Evolutionary conservation across 176 grass and related monocot genomes (phyloP).

Genomic region (Urochloa ruziziensis): DNA sequence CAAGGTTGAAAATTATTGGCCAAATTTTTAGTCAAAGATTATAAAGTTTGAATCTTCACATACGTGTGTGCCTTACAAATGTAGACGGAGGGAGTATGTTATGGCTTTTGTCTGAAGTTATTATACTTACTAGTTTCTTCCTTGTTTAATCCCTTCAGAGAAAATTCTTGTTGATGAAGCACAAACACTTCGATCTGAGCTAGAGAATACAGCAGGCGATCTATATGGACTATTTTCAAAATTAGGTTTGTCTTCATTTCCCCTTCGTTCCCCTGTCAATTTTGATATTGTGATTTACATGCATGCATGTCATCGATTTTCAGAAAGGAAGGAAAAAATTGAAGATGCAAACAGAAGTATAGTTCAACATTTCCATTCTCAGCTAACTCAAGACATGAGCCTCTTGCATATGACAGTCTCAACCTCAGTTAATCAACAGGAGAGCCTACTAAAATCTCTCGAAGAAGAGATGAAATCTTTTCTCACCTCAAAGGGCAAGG

Average conservation of each 20-base stretch:
- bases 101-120: background rate
- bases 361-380: conserved; percentile 64
- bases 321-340: conserved; percentile 75
- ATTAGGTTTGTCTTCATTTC: conserved; percentile 50
- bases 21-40: too few species aligned
- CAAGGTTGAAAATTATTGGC: too few species aligned
- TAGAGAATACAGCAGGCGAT: conserved; percentile 61
- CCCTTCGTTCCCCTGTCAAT: background rate
- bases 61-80: too few species aligned
- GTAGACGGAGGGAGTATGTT: too few species aligned
- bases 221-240: conserved; percentile 81
- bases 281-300: conserved; percentile 8
- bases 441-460: conserved; percentile 75
- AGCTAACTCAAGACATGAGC: conserved; percentile 62
- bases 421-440: conserved; percentile 60
- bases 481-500: conserved; percentile 61
- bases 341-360: conserved; percentile 71
- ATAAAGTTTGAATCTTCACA: too few species aligned
- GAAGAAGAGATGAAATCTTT: conserved; percentile 59
- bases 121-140: conserved; percentile 1
- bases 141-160: conserved; percentile 43
- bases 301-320: conserved; percentile 17
- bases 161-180: conserved; percentile 63
- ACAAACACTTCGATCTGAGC: conserved; percentile 53
- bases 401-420: conserved; percentile 61